Evolutionary conservation across 1,139 yeast species (phyloP), one percentile per base, ranked within the genome.

Genomic region (Hansenula lynferdii): DNA sequence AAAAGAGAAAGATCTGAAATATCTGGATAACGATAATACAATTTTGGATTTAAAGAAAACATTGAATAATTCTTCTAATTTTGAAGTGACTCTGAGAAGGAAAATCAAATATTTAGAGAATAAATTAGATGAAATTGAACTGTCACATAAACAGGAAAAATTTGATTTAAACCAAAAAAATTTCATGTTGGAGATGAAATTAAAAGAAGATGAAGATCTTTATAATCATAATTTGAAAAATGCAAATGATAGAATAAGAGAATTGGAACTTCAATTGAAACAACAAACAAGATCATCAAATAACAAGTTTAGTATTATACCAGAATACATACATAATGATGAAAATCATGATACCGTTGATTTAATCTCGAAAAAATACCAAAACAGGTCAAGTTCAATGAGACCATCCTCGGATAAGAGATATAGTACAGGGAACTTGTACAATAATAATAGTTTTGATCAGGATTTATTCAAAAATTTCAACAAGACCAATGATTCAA

Each of bases 161-260:
- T 54, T 53, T 40, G 43, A 44, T 7, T 34, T 53, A 31, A 49
- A 51, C 9, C 53, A 53, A 36, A 51, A 44, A 32, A 42, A 51
- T 5, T 50, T 44, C 18, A 34, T 46, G 9, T 31, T 57, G 14
- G 58, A 58, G 29, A 34, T 42, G 26, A 52, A 44, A 37, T 37
- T 53, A 7, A 48, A 51, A 34, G 57, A 56, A 14, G 49, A 49
- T 15, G 48, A 50, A 24, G 44, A 45, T 8, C 14, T 40, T 11
- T 42, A 48, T 28, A 39, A 46, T 17, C 28, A 40, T 8, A 51
- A 53, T 15, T 35, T 49, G 10, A 31, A 36, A 11, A 38, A 37
- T 10, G 49, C 48, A 22, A 47, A 58, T 18, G 42, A 47, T 17
- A 40, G 48, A 19, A 49, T 56, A 17, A 39, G 41, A 28, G 51